Evolutionary conservation across 2,329 filamentous ascomycete species (phyloP).

Genomic region (Thielaviopsis euricoi): DNA sequence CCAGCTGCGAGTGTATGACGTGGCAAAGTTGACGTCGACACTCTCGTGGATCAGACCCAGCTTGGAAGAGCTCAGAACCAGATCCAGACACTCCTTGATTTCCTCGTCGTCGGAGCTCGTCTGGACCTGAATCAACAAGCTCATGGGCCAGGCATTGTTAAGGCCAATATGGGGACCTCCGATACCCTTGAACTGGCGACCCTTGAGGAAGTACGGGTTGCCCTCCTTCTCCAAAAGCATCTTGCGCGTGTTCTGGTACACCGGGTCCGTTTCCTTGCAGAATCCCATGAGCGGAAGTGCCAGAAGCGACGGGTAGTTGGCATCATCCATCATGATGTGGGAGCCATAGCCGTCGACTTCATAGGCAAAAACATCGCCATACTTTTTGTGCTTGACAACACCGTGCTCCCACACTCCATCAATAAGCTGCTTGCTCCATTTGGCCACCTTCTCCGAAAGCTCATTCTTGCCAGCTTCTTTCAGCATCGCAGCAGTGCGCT

Average conservation of each 20-base stretch:
- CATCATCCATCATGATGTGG: conserved; percentile 74
- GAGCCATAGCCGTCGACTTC: conserved; percentile 81
- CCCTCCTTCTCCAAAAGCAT: conserved; percentile 56
- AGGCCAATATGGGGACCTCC: conserved; percentile 69
- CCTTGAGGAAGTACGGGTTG: conserved; percentile 80
- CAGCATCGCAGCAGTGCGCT: conserved; percentile 57
- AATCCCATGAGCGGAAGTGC: conserved; percentile 69
- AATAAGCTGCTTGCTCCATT: conserved; percentile 45
- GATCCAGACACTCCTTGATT: conserved; percentile 54
- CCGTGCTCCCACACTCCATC: conserved; percentile 74
- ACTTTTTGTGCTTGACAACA: conserved; percentile 57
- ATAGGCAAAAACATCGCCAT: conserved; percentile 67
- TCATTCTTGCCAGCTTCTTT: conserved; percentile 37
- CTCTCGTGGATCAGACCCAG: conserved; percentile 85
- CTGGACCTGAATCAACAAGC: conserved; percentile 76
- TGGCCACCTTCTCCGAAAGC: conserved; percentile 37
- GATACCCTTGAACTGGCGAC: conserved; percentile 67
- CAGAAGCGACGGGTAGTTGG: conserved; percentile 68
- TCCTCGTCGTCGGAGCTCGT: conserved; percentile 72
- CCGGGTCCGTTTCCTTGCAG: conserved; percentile 41
- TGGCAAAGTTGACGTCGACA: conserved; percentile 55
- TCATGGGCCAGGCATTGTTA: conserved; percentile 95
- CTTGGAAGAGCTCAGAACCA: conserved; percentile 59
- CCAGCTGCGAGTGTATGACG: conserved; percentile 77
- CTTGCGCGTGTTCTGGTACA: conserved; percentile 76